Conservation (phyloP, 495 filamentous ascomycete genomes). For the Poronia punctata region DNA sequence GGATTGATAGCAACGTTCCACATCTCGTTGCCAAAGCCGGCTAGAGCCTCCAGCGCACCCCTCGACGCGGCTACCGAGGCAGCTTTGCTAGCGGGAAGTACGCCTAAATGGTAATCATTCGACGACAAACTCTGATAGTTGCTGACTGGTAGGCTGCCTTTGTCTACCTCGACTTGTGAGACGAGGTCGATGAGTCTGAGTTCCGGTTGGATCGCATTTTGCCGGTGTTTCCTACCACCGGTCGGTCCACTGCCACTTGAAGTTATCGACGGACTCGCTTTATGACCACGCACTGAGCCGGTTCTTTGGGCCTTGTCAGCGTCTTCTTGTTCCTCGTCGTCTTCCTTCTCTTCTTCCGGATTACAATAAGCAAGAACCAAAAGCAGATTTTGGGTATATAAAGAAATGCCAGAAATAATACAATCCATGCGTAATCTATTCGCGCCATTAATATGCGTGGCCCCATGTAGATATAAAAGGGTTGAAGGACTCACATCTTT, state of each 20-base stretch:
- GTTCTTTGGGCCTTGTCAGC: slow-evolving; percentile 14
- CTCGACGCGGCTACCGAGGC: slow-evolving; percentile 52
- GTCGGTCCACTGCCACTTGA: slow-evolving; percentile 46
- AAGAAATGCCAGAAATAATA: slow-evolving; percentile 89
- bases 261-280: slow-evolving; percentile 29
- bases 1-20: slow-evolving; percentile 84
- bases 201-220: slow-evolving; percentile 76
- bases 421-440: slow-evolving; percentile 85
- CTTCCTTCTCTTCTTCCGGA: slow-evolving; percentile 55
- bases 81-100: slow-evolving; percentile 66
- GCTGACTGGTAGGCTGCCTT: slow-evolving; percentile 73
- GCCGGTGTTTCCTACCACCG: slow-evolving; percentile 55
- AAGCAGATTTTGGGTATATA: slow-evolving; percentile 89
- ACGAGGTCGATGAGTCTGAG: slow-evolving; percentile 82
- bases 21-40: slow-evolving; percentile 50
- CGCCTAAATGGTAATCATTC: slow-evolving; percentile 83
- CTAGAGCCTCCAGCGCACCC: slow-evolving; percentile 60
- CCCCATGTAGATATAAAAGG: neutral
- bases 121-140: slow-evolving; percentile 81
- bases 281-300: slow-evolving; percentile 17
- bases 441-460: slow-evolving; percentile 20
- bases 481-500: slow-evolving; percentile 65
- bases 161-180: slow-evolving; percentile 67
- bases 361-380: slow-evolving; percentile 85
- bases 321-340: slow-evolving; percentile 19